Evolutionary conservation across 768 basidiomycete species (phyloP), one percentile per base, ranked within the genome.

Genomic region (Lentinula boryana): DNA sequence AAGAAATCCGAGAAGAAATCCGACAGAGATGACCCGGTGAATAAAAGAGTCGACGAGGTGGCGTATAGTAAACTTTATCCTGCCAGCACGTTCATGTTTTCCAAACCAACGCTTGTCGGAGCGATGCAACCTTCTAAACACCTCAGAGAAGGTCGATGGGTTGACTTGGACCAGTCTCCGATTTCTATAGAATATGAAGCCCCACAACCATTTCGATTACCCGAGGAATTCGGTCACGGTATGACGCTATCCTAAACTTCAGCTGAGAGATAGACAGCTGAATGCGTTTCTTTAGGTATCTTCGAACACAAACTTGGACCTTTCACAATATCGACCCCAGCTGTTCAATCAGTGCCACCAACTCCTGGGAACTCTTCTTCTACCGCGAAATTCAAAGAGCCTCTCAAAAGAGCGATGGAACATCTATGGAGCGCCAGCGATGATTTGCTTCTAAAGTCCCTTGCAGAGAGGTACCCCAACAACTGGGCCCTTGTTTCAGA

Each of bases 401-500:
- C 68, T 33, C 71, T 49, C 5, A 74, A 72, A 57, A 73, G 72
- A 18, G 68, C 65, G 23, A 66, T 68, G 18, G 76, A 79, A 43
- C 76, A 78, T 58, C 62, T 81, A 7, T 97, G 95, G 95, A 87
- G 76, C n/a, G 67, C 78, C 5, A 75, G 78, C 41, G 96, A 98
- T 56, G 96, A 98, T 69, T 69, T 74, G 6, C 72, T 89, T 7
- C 79, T 98, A 16, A 87, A 86, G 68, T 78, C 80, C 4, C 73
- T 93, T 8, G 84, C 85, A 36, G 87, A 89, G 60, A 87, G 82
- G 67, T 98, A 94, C 70, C 85, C 89, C 3, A 85, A 82, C 68
- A 95, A 98, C 69, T 98, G 96, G 96, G 70, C 74, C 0, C 86
- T 98, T 57, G 85, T 98, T 62, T 82, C 95, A 0, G 95, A 98